A percentile compares a stretch with the other conserved stretches of the same genome.
These are phyloP conservation scores for Trichophyton equinum DNA, from an alignment of 2,329 filamentous ascomycete genomes.

Conservation along the genomic window DNA sequence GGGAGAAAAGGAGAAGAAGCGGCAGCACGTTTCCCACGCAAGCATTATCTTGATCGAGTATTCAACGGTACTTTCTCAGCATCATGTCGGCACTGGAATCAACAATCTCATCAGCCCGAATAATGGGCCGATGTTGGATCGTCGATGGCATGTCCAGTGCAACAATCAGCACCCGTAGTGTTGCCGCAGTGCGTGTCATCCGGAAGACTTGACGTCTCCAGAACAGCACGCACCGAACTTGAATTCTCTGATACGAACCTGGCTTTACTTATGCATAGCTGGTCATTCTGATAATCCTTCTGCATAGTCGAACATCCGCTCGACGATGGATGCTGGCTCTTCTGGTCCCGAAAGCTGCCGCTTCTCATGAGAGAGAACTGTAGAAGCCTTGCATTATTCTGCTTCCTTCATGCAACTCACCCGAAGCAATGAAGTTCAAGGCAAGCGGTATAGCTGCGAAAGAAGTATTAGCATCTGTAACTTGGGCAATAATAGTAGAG, in stretches of 20 bases:
- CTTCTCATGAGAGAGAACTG: slow-evolving; percentile 32
- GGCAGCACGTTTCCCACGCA: slow-evolving; percentile 97
- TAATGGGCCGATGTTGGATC: slow-evolving; percentile 42
- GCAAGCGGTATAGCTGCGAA: slow-evolving; percentile 60
- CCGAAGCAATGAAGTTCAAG: slow-evolving; percentile 81
- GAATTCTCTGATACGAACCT: slow-evolving; percentile 19
- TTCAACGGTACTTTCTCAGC: slow-evolving; percentile 90
- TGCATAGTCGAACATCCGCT: neutral
- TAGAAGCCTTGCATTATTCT: slow-evolving; percentile 19
- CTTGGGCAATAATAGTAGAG: neutral
- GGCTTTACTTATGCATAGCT: slow-evolving; percentile 11
- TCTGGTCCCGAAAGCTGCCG: slow-evolving; percentile 41
- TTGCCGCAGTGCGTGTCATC: slow-evolving; percentile 35
- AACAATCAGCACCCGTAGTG: slow-evolving; percentile 73
- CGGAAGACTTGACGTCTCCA: slow-evolving; percentile 7
- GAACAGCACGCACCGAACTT: slow-evolving; percentile 14
- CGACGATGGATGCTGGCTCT: neutral
- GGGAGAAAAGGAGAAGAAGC: slow-evolving; percentile 45
- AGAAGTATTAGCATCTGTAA: neutral
- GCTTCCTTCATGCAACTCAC: slow-evolving; percentile 51
- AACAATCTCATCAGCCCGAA: slow-evolving; percentile 19
- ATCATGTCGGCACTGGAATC: slow-evolving; percentile 38
- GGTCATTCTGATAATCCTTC: neutral
- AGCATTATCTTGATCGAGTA: slow-evolving; percentile 99
- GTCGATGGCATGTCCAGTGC: slow-evolving; percentile 18